Evolutionary conservation across 257 asterid species (phyloP), one percentile per base, ranked within the genome.

Genomic region (Mitragyna speciosa): DNA sequence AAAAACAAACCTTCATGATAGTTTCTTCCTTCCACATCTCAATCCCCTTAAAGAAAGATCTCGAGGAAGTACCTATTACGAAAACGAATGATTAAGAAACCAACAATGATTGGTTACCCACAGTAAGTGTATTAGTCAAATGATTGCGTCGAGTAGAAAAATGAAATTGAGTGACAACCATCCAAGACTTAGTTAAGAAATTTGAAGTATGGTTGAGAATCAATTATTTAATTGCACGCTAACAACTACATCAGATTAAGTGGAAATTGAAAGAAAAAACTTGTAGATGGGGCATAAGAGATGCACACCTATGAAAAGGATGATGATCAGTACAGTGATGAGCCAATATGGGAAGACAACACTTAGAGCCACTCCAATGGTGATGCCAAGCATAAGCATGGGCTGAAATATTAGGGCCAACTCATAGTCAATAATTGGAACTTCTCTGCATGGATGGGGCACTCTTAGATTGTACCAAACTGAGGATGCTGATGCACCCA

Each of bases 1-100:
- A 48, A 43, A 74, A 77, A 79, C 89, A 56, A 43, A 94, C 99
- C 88, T 91, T 89, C 76, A 96, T 63, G 58, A 91, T 52, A 7
- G 92, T 89, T 83, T 96, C 99, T 80, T 92, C 98, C 85, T 91
- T 94, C 99, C 99, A 96, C 99, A 96, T 94, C 87, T 89, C 96
- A 84, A 91, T 90, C 20, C 89, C 99, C 92, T 86, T 96, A 45
- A 80, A 75, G 79, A 92, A 90, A 56, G 99, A 96, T 86, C 98
- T 91, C 8, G 97, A 85, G 78, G 99, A 96, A 73, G 99, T 96
- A 80, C 99, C 99, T 94, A 77, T 92, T 30, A 47, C 19, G 1
- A 81, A 83, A 31, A 17, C n/a, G 24, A 76, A 85, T 54, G 7
- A 82, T 51, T 20, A 80, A 33, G 26, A 72, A 63, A 59, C 54